phyloP scores from a whole-genome alignment of 352 stramenopile species.

The Globisporangium mamillatum region DNA sequence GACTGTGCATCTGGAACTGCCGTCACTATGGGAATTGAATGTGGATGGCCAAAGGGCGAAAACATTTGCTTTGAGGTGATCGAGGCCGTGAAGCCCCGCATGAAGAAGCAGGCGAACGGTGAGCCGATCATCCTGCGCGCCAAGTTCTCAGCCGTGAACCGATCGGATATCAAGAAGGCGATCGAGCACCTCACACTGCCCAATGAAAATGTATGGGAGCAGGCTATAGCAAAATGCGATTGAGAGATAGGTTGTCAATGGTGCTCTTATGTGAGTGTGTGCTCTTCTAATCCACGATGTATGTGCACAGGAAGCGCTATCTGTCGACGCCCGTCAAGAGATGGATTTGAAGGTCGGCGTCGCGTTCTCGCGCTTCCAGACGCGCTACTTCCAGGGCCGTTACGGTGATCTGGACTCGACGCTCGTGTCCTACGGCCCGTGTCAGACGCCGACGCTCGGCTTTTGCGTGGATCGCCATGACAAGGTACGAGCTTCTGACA shows the following conservation, averaged over 20 bases:
- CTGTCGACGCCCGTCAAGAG: constrained; percentile 88
- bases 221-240: neutral
- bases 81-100: too few species aligned
- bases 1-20: constrained; percentile 2
- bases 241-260: neutral
- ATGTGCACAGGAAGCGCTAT: constrained; percentile 45
- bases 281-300: neutral
- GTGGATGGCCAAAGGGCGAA: too few species aligned
- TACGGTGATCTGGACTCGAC: constrained; percentile 82
- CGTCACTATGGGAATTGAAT: too few species aligned
- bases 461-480: constrained; percentile 71
- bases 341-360: constrained; percentile 76
- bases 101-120: too few species aligned
- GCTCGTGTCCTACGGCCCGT: constrained; percentile 46
- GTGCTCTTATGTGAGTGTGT: too few species aligned
- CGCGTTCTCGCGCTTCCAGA: constrained; percentile 87
- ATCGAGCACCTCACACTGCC: constrained; percentile 52
- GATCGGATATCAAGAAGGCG: constrained; percentile 65
- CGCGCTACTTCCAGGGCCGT: constrained; percentile 77
- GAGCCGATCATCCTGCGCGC: too few species aligned
- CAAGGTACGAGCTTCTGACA: constrained; percentile 22
- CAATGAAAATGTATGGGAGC: constrained; percentile 43
- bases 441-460: constrained; percentile 71
- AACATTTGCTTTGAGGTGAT: too few species aligned
- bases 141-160: constrained; percentile 42